Conservation (phyloP, 495 filamentous ascomycete genomes). For the Pyrenula massariospora region DNA sequence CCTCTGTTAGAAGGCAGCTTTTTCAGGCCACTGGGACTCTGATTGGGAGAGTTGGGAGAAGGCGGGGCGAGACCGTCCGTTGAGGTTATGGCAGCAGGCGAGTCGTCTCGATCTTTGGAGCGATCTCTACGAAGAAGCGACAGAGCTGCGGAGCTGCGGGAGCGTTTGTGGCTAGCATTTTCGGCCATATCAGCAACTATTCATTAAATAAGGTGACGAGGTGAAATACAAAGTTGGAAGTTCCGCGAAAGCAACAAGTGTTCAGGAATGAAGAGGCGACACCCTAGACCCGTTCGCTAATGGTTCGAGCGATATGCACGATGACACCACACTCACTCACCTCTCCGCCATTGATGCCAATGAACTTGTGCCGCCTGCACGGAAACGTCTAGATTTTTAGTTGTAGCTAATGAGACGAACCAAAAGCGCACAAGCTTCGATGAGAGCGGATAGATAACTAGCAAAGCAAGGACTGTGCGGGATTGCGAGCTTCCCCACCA, state of each 20-base stretch:
- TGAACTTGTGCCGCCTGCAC: neutral
- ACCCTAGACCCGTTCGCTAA: neutral
- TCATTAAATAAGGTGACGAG: no score
- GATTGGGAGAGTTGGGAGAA: slow-evolving; percentile 14
- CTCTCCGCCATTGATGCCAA: neutral
- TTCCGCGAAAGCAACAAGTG: neutral
- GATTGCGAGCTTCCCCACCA: no score
- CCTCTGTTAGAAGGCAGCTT: slow-evolving; percentile 13
- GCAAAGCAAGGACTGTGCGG: no score
- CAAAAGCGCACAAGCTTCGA: neutral
- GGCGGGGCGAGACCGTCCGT: slow-evolving; percentile 6
- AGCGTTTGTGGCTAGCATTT: slow-evolving; percentile 37
- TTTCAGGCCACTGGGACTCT: slow-evolving; percentile 21
- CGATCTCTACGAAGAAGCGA: slow-evolving; percentile 40
- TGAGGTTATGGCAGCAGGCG: slow-evolving; percentile 7
- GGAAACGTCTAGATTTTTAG: neutral
- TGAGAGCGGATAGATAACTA: no score
- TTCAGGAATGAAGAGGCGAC: neutral
- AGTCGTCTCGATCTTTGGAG: slow-evolving; percentile 23
- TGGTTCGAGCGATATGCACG: neutral
- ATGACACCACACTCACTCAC: neutral
- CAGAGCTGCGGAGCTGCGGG: slow-evolving; percentile 38
- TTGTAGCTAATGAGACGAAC: neutral
- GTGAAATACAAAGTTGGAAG: neutral
- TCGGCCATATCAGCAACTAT: neutral